phyloP scores from a whole-genome alignment of 2,329 filamentous ascomycete species.

The Aspergillus hortae region DNA sequence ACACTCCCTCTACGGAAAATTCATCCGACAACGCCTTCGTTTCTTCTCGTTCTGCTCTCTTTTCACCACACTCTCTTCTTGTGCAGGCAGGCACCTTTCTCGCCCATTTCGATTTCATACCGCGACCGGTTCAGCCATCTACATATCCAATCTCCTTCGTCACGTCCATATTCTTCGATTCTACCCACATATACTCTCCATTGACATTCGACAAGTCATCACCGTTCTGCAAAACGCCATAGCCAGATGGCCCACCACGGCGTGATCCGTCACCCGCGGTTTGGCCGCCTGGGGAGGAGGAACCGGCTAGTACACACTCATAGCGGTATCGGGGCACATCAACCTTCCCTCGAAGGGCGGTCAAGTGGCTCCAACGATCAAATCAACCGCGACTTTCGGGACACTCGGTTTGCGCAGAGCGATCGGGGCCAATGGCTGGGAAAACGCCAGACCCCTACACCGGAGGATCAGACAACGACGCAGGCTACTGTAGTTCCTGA shows the following conservation, averaged over 20 bases:
- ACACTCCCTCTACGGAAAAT: not conserved
- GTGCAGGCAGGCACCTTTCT: slow-evolving; percentile 14
- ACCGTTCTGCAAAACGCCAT: not conserved
- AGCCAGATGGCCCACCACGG: not conserved
- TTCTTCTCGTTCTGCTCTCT: slow-evolving; percentile 4
- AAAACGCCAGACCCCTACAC: not conserved
- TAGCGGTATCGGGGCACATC: not conserved
- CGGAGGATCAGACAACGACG: not conserved
- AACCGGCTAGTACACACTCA: not conserved
- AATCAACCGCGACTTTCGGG: not conserved
- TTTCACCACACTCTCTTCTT: slow-evolving; percentile 5
- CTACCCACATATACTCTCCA: not conserved
- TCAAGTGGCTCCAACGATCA: not conserved
- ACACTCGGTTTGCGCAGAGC: not conserved
- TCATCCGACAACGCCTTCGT: slow-evolving; percentile 2
- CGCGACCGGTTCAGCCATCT: not conserved
- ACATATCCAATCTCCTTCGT: not conserved
- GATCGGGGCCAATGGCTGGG: not conserved
- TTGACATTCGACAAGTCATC: not conserved
- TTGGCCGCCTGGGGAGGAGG: not conserved
- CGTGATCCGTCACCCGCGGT: not conserved
- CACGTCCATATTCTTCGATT: not conserved
- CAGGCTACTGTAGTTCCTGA: not conserved
- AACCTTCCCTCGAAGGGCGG: not conserved
- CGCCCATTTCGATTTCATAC: not conserved